These are phyloP conservation scores for Larix sibirica DNA, from an alignment of 83 land plant species.

Conservation along the genomic window DNA sequence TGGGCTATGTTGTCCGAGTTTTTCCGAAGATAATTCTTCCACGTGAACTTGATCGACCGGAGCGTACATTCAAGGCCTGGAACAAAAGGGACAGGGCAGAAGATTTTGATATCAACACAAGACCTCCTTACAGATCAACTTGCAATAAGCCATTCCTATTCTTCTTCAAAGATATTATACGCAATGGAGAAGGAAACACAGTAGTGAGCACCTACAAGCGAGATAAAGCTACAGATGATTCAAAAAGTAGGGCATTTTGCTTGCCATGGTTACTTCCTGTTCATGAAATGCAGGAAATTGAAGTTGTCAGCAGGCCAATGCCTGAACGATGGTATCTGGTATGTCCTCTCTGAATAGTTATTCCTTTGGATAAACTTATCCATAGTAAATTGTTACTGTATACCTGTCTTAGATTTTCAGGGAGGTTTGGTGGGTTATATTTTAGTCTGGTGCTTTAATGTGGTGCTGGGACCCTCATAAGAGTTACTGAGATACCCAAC, in stretches of 20 bases:
- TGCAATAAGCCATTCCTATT: constrained; percentile 35
- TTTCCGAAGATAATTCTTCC: constrained; percentile 34
- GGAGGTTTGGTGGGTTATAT: neutral
- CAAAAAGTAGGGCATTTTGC: constrained; percentile 6
- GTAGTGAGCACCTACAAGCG: constrained; percentile 21
- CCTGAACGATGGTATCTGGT: constrained; percentile 18
- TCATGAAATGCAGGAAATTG: constrained; percentile 9
- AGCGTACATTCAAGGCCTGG: constrained; percentile 46
- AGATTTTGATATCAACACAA: constrained; percentile 40
- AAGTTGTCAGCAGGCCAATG: constrained; percentile 16
- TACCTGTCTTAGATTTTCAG: neutral
- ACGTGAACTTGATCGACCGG: constrained; percentile 28
- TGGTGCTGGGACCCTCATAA: neutral
- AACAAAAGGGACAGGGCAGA: constrained; percentile 23
- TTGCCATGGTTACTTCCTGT: constrained; percentile 2
- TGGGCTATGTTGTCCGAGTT: constrained; percentile 46
- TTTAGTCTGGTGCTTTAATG: neutral
- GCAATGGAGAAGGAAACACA: neutral
- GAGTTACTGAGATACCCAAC: neutral
- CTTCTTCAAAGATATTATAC: constrained; percentile 27
- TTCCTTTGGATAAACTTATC: neutral
- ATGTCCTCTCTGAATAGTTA: neutral
- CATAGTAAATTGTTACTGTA: neutral
- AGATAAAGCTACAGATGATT: constrained; percentile 2
- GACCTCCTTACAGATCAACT: constrained; percentile 17